Percentiles rank a stretch among this genome's conserved stretches.
Evolutionary conservation across 179 eudicot species (phyloP).

Genomic region (Nepenthes alata): DNA sequence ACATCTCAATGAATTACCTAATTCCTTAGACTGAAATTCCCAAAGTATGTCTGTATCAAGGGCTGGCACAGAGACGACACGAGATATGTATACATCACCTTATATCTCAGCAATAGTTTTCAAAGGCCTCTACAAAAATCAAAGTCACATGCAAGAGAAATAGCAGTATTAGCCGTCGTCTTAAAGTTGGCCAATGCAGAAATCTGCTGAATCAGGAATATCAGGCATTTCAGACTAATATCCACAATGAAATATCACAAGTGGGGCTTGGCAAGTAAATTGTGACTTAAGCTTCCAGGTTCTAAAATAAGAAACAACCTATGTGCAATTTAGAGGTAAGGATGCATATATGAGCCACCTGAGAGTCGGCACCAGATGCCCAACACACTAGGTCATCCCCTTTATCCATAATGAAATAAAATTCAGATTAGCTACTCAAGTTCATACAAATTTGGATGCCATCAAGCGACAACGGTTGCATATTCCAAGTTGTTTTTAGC

Average conservation of each 20-base stretch:
- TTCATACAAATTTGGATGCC: conserved; percentile 74
- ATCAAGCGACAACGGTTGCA: conserved; percentile 87
- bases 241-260: too few species aligned
- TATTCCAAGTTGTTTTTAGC: conserved; percentile 9
- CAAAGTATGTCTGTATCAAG: conserved; percentile 85
- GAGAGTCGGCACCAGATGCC: too few species aligned
- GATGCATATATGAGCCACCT: too few species aligned
- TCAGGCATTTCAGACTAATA: too few species aligned
- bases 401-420: not conserved
- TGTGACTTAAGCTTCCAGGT: too few species aligned
- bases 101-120: conserved; percentile 81
- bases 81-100: conserved; percentile 97
- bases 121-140: conserved; percentile 69
- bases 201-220: not conserved
- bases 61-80: conserved; percentile 94
- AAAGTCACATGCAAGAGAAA: conserved; percentile 1
- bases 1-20: conserved; percentile 31
- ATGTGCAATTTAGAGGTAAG: too few species aligned
- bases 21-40: conserved; percentile 86
- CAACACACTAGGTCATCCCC: too few species aligned
- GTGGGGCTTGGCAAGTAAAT: too few species aligned
- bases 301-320: not conserved
- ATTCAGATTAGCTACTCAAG: not conserved
- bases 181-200: not conserved
- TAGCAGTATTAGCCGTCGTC: not conserved